phyloP scores from a whole-genome alignment of 129 eudicot genomes.

The Erigeron canadensis region DNA sequence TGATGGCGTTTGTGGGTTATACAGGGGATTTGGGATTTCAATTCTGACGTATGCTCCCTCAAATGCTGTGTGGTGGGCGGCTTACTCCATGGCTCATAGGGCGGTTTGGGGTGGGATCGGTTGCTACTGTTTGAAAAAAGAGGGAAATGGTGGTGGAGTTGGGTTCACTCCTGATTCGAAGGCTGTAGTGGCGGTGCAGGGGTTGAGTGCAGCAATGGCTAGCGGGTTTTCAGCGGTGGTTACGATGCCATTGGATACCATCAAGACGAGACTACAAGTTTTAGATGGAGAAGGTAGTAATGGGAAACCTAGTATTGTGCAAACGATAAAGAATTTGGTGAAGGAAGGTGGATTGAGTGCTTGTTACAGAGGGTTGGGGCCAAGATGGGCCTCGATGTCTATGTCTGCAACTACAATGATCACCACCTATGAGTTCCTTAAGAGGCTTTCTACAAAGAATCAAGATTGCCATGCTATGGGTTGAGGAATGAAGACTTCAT shows the following conservation, averaged over 20 bases:
- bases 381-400: constrained; percentile 92
- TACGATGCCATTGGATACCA: constrained; percentile 86
- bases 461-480: constrained; percentile 39
- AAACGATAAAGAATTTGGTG: constrained; percentile 61
- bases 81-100: constrained; percentile 60
- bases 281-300: constrained; percentile 65
- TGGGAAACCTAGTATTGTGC: constrained; percentile 40
- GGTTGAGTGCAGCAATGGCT: constrained; percentile 76
- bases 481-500: constrained; percentile 25
- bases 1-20: constrained; percentile 72
- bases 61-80: constrained; percentile 93
- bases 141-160: constrained; percentile 37
- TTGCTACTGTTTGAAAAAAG: constrained; percentile 45
- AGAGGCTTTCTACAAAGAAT: constrained; percentile 67
- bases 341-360: constrained; percentile 90
- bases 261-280: constrained; percentile 82
- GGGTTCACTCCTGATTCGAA: constrained; percentile 57
- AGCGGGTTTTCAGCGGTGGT: constrained; percentile 86
- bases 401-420: constrained; percentile 88
- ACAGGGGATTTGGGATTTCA: constrained; percentile 85
- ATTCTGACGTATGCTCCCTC: constrained; percentile 86
- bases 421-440: constrained; percentile 88
- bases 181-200: constrained; percentile 68
- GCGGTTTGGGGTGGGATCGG: constrained; percentile 66
- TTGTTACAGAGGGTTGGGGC: constrained; percentile 89